Base-by-base conservation (phyloP, 2,329 filamentous ascomycete genomes). In the Phyllachora maydis region DNA sequence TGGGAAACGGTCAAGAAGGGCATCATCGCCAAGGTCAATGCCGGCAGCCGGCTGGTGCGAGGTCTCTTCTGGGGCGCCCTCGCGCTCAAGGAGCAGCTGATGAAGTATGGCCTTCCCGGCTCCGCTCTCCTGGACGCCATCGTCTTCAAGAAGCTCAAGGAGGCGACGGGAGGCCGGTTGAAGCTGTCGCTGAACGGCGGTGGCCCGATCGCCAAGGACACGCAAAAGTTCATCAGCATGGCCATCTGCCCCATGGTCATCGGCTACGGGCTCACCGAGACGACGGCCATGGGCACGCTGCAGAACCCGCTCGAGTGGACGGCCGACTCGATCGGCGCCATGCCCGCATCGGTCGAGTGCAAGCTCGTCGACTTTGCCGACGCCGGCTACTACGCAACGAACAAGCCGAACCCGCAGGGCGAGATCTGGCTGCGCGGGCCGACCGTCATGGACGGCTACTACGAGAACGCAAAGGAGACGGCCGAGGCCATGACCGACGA, bases 1-100 rank as follows among this genome's bases (percentile, higher is more conserved):
- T 91, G 78, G 74, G 81, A 91, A 49, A 75, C 73, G 4, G 74
- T 91, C 30, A 90, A 88, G 64, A 91, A 91, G 55, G 81, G 81
- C 30, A 79, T 91, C 36, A 51, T 82, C 28, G 56, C 56, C 43
- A 82, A 83, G 52, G 68, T 90, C 27, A 64, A 72, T 42, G 62
- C 67, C 33, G 62, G 70, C 38, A 71, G 66, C 39, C 51, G 63
- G 10, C 32, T 91, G 16, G 61, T 72, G 24, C 71, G 64, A 46
- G 75, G 73, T 33, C 53, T 91, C 41, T 91, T 91, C 58, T 67
- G 62, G 63, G 55, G 52, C 22, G 59, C 60, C 3, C 41, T 66
- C 32, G 53, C 51, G 34, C 50, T 59, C 19, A 68, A 68, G 47
- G 46, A 46, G 27, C 49, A 46, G 25, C 38, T 67, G 27, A 44